Evolutionary conservation across 2,329 filamentous ascomycete genomes (phyloP), one percentile per base, ranked within the genome.

Genomic region (Lithohypha guttulata): DNA sequence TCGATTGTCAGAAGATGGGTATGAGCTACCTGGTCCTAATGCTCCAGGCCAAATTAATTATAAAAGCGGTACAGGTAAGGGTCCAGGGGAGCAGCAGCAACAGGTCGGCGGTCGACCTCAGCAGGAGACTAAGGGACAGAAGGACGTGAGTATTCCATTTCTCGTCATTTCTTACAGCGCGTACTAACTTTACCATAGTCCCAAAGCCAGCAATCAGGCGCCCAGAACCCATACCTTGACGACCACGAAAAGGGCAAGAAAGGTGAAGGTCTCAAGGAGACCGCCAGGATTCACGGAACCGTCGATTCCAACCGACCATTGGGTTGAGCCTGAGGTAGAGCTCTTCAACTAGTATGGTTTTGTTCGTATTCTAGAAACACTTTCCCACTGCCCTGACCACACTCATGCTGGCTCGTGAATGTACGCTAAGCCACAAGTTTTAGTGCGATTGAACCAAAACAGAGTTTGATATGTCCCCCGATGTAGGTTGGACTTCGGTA

Each of bases 251-350:
- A 70, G 60, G 71, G 65, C 53, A 68, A 66, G 53, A 77, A 77
- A 61, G 58, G 61, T n/a, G 72, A 77, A 57, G 73, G 71, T 20
- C 57, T 61, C 35, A 65, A 66, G 20, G 72, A 77, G 33, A 66
- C 69, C 8, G 68, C 71, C 15, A 76, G 77, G 54, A 46, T 63
- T 18, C 66, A 68, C 54, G 69, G 68, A 21, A 66, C 68, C 8
- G 58, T 72, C 34, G 59, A 65, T 25, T 54, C 58, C 4, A 47
- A 50, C 42, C 51, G 59, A 31, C 54, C 55, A n/a, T n/a, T n/a
- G n/a, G n/a, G n/a, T n/a, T n/a, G n/a, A n/a, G n/a, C n/a, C n/a
- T n/a, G n/a, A n/a, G n/a, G n/a, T n/a, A n/a, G n/a, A n/a, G n/a
- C n/a, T n/a, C n/a, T n/a, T n/a, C n/a, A n/a, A n/a, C n/a, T n/a